Conservation (phyloP, 805 yeast species). For the Spathaspora gorwiae region DNA sequence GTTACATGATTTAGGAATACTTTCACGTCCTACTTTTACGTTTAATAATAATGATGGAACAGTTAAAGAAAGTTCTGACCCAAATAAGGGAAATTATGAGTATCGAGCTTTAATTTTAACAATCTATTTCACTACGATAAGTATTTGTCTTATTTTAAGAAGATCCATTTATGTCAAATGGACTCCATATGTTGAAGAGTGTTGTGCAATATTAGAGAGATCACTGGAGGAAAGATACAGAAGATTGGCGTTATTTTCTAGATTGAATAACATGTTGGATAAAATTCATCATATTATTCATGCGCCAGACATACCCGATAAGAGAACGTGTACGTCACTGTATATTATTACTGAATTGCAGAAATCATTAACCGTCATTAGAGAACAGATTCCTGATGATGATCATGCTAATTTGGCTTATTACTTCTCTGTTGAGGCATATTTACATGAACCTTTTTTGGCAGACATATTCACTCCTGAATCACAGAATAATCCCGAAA, state of each 20-base stretch:
- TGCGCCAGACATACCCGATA: constrained; percentile 21
- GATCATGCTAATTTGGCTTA: constrained; percentile 45
- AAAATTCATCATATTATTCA: constrained; percentile 51
- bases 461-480: constrained; percentile 16
- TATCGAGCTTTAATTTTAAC: constrained; percentile 46
- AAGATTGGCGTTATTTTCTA: constrained; percentile 53
- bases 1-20: constrained; percentile 73
- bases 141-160: constrained; percentile 61
- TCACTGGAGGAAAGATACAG: constrained; percentile 27
- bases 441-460: constrained; percentile 54
- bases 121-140: constrained; percentile 58
- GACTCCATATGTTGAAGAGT: constrained; percentile 61
- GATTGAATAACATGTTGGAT: constrained; percentile 58
- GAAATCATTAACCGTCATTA: constrained; percentile 38
- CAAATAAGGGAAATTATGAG: constrained; percentile 4
- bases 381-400: constrained; percentile 30
- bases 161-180: constrained; percentile 59
- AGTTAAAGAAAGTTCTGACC: constrained; percentile 3
- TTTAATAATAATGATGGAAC: constrained; percentile 13
- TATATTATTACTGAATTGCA: constrained; percentile 49
- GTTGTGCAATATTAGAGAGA: constrained; percentile 46
- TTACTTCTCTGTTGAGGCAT: constrained; percentile 62
- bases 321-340: constrained; percentile 23
- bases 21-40: constrained; percentile 39
- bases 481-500: neutral